These are phyloP conservation scores for Zychaea mexicana DNA, from an alignment of 371 early-diverging fungal genomes.

Conservation along the genomic window DNA sequence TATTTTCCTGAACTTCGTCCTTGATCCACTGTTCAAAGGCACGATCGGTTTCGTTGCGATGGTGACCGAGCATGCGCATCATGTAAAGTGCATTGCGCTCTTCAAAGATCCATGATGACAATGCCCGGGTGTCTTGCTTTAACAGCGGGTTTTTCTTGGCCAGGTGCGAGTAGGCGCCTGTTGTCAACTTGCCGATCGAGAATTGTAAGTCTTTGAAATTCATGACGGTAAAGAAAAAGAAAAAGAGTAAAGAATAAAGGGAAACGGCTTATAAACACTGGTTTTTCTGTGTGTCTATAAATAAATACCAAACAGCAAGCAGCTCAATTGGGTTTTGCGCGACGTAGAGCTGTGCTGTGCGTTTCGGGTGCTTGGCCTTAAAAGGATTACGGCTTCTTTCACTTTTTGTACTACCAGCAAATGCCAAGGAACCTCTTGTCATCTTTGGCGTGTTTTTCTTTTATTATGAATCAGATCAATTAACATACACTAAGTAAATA, in stretches of 20 bases:
- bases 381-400: too few species aligned
- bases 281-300: too few species aligned
- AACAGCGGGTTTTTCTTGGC: constrained; percentile 46
- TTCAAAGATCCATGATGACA: constrained; percentile 47
- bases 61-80: constrained; percentile 37
- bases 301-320: too few species aligned
- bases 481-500: too few species aligned
- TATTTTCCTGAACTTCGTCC: constrained; percentile 27
- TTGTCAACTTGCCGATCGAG: constrained; percentile 41
- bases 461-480: too few species aligned
- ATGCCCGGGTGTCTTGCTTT: constrained; percentile 41
- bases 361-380: too few species aligned
- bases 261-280: background rate
- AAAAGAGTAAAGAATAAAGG: background rate
- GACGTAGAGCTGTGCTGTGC: too few species aligned
- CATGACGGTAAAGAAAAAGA: constrained; percentile 20
- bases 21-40: constrained; percentile 37
- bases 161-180: constrained; percentile 42
- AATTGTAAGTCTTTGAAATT: constrained; percentile 49
- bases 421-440: too few species aligned
- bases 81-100: constrained; percentile 42
- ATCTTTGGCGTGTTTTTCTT: too few species aligned
- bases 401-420: too few species aligned
- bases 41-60: constrained; percentile 33
- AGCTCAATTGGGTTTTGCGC: too few species aligned